phyloP scores from a whole-genome alignment of 768 basidiomycete species.

The Rhizopogon vinicolor region DNA sequence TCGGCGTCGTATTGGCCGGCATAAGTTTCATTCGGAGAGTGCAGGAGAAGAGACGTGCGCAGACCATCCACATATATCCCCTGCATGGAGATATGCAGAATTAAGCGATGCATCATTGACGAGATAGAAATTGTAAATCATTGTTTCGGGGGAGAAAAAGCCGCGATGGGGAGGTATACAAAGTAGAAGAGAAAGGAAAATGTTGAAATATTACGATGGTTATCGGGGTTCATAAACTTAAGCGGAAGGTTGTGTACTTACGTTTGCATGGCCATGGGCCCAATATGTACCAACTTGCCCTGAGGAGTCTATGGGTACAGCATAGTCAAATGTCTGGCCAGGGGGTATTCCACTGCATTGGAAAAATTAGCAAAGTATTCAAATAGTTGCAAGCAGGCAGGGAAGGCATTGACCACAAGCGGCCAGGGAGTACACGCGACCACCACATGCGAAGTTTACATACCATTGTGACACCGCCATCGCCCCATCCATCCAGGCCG shows the following conservation, averaged over 20 bases:
- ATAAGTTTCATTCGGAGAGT: conserved; percentile 60
- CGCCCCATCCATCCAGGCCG: conserved; percentile 90
- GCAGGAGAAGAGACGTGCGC: conserved; percentile 80
- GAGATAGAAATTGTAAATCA: neutral
- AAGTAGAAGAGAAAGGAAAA: neutral
- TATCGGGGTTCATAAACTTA: too few species aligned
- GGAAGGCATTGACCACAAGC: neutral
- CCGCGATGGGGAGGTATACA: neutral
- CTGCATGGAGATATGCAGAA: conserved; percentile 24
- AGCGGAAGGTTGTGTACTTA: conserved; percentile 20
- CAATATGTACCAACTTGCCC: conserved; percentile 81
- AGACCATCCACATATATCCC: conserved; percentile 94
- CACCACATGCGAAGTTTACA: conserved; percentile 4
- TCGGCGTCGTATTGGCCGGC: conserved; percentile 73
- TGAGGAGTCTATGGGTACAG: conserved; percentile 62
- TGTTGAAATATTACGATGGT: neutral
- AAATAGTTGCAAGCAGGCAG: neutral
- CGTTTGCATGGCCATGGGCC: conserved; percentile 66
- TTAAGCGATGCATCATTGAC: neutral
- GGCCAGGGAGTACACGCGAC: neutral
- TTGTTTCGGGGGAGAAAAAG: neutral
- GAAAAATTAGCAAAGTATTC: neutral
- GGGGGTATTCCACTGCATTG: conserved; percentile 68
- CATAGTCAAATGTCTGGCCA: conserved; percentile 66
- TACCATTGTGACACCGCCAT: conserved; percentile 81